Evolutionary conservation across 2,329 filamentous ascomycete genomes (phyloP).

Genomic region (Trichoderma harzianum): DNA sequence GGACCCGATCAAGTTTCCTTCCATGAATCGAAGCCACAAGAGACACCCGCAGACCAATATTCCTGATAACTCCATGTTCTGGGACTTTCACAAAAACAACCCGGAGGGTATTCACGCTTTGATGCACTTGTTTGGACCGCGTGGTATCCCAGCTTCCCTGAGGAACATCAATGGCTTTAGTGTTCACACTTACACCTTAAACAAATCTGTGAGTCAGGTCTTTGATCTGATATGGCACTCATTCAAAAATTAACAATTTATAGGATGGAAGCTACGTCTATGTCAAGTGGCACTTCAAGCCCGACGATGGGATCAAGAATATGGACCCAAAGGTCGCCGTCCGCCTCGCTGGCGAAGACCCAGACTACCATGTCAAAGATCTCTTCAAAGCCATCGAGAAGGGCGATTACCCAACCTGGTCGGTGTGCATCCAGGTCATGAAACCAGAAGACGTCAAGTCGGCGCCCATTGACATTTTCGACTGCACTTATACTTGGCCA

Average conservation of each 20-base stretch:
- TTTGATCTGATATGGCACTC: not conserved
- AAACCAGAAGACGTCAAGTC: constrained; percentile 58
- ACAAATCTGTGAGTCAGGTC: constrained; percentile 40
- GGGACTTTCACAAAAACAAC: constrained; percentile 49
- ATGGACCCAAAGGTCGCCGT: constrained; percentile 57
- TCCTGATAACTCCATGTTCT: constrained; percentile 59
- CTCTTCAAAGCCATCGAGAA: constrained; percentile 60
- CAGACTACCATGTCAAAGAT: constrained; percentile 61
- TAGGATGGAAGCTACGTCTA: constrained; percentile 63
- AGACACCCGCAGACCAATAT: constrained; percentile 69
- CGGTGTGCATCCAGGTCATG: constrained; percentile 60
- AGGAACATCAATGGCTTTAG: constrained; percentile 67
- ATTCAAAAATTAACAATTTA: not conserved
- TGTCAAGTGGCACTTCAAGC: constrained; percentile 61
- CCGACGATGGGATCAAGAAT: constrained; percentile 59
- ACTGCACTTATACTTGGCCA: constrained; percentile 68
- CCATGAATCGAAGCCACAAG: constrained; percentile 77
- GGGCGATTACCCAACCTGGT: constrained; percentile 62
- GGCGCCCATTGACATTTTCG: constrained; percentile 54
- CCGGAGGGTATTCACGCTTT: constrained; percentile 62
- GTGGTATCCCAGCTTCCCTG: constrained; percentile 62
- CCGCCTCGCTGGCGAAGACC: constrained; percentile 53
- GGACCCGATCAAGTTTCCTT: constrained; percentile 70
- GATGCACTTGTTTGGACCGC: constrained; percentile 63
- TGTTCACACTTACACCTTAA: constrained; percentile 64